Conservation (phyloP, 208 protist genomes). For the Leishmania amazonensis region DNA sequence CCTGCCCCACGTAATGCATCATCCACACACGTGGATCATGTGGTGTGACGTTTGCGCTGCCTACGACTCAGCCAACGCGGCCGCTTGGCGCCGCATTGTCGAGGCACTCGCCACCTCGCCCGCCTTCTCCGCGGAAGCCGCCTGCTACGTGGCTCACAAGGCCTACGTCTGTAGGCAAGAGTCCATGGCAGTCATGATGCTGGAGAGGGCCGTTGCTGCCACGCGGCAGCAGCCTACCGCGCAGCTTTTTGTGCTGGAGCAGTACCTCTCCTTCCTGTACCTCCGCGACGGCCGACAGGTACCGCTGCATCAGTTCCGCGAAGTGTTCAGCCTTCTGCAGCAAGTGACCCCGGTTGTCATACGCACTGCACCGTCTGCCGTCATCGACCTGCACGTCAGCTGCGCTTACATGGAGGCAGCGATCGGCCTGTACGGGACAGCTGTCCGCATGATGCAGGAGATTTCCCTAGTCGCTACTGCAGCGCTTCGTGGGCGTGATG, state of each 20-base stretch:
- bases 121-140: conserved; percentile 60
- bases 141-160: conserved; percentile 51
- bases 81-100: conserved; percentile 17
- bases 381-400: conserved; percentile 58
- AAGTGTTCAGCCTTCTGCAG: conserved; percentile 54
- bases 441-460: conserved; percentile 43
- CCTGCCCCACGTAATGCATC: conserved; percentile 19
- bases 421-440: conserved; percentile 58
- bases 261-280: conserved; percentile 69
- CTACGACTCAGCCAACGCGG: conserved; percentile 15
- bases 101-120: conserved; percentile 31
- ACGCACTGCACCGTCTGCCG: conserved; percentile 27
- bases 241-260: conserved; percentile 56
- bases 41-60: conserved; percentile 32
- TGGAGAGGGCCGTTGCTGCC: conserved; percentile 49
- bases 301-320: conserved; percentile 68
- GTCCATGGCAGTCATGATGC: conserved; percentile 30
- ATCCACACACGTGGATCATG: conserved; percentile 30
- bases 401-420: conserved; percentile 63
- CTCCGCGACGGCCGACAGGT: conserved; percentile 29
- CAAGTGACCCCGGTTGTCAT: conserved; percentile 42
- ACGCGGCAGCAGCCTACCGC: conserved; percentile 36
- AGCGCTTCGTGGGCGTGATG: conserved; percentile 10
- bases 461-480: conserved; percentile 29
- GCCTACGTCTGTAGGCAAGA: conserved; percentile 34